A percentile compares a stretch with the other conserved stretches of the same genome.
Conservation (phyloP, 2,329 filamentous ascomycete genomes). For the Parafenestella ontariensis region DNA sequence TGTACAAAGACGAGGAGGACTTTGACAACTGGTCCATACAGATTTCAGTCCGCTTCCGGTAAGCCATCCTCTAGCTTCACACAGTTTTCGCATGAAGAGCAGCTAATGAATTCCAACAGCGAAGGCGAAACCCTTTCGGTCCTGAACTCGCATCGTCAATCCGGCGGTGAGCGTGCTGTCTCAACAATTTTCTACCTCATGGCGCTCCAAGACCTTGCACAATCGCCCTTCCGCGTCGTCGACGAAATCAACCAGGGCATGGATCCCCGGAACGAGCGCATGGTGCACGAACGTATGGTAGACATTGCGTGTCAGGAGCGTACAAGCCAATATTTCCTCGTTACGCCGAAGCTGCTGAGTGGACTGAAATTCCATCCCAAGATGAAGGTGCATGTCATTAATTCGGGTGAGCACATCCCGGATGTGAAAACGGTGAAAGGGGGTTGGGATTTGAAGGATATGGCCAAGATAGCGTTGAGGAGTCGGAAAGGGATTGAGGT, state of each 20-base stretch:
- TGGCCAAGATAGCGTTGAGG: conserved; percentile 45
- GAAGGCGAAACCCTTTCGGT: conserved; percentile 80
- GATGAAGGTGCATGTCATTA: conserved; percentile 94
- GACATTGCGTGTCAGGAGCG: conserved; percentile 89
- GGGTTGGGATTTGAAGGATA: conserved; percentile 53
- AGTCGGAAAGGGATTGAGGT: conserved; percentile 33
- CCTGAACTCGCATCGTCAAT: conserved; percentile 91
- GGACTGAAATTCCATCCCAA: conserved; percentile 84
- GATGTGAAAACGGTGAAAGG: conserved; percentile 40
- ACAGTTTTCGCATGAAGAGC: neutral
- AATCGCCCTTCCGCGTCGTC: conserved; percentile 95
- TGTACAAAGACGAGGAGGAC: conserved; percentile 86
- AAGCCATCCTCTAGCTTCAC: conserved; percentile 39
- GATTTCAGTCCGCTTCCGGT: conserved; percentile 95
- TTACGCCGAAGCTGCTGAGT: conserved; percentile 92
- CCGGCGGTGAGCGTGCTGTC: conserved; percentile 92
- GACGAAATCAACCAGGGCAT: conserved; percentile 99
- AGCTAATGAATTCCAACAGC: conserved; percentile 18
- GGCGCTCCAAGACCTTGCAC: conserved; percentile 91
- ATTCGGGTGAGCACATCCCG: conserved; percentile 75
- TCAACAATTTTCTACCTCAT: conserved; percentile 99
- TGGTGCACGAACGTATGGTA: conserved; percentile 98
- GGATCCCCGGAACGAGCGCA: conserved; percentile 97
- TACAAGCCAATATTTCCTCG: conserved; percentile 87
- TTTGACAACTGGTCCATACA: conserved; percentile 95